Evolutionary conservation across 106 monocot species (phyloP), one percentile per base, ranked within the genome.

Genomic region (Phalaenopsis aphrodite): DNA sequence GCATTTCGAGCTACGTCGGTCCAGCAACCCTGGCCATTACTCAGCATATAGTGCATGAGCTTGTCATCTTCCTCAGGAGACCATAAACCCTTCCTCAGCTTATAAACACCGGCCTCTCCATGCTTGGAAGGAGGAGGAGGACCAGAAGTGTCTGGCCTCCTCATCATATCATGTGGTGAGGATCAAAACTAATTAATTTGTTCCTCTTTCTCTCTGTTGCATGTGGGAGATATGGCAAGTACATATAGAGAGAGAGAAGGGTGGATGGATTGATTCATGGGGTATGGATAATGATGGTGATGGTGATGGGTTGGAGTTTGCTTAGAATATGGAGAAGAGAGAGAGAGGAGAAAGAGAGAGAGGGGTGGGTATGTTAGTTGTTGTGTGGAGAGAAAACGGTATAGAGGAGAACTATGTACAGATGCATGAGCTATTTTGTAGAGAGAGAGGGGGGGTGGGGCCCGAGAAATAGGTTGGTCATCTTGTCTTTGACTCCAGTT

Each of bases 21-120:
- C 92, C 92, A 92, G 61, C 92, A 92, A 4, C 89, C 89, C 65
- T 88, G 89, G 12, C 89, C 92, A 41, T 85, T 88, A 64, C 68
- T 83, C 1, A 87, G 58, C 92, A 92, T 92, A 81, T 92, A 90
- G 23, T 67, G 75, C 83, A 86, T 81, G 17, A 92, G 88, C 89
- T 86, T 92, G 47, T 88, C 89, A 52, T 89, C 89, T 79, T 89
- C 92, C 84, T 92, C 92, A 15, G 92, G 89, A 21, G 92, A 89
- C 92, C 92, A 92, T 69, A 92, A 38, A 23, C 92, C 92, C 80
- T 92, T 92, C 82, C 92, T 79, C 1, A 92, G 89, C 82, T 87
- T 89, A 61, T 61, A 3, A 61, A 6, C n/a, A 17, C 4, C 15
- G 55, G 38, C 21, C 19, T 21, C 66, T 8, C 10, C 36, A 45